Conservation (phyloP, 2,329 filamentous ascomycete species). For the Celoporthe dispersa region DNA sequence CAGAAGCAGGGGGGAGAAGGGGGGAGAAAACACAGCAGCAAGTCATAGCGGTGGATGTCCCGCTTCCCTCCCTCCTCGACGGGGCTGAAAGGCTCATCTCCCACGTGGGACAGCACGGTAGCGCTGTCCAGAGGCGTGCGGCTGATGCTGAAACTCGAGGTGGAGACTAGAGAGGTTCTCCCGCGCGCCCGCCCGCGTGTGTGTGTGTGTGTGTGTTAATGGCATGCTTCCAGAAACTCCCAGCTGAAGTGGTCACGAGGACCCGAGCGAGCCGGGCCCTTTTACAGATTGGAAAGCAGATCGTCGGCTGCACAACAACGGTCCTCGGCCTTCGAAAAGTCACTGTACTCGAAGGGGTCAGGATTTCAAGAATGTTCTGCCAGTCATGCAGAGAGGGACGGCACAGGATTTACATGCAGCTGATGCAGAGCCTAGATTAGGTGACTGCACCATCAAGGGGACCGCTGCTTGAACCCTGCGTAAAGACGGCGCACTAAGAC, state of each 20-base stretch:
- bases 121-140: slow-evolving; percentile 9
- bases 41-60: background rate
- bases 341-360: background rate
- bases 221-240: background rate
- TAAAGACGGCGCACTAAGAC: background rate
- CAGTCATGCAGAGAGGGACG: background rate
- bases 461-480: background rate
- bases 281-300: background rate
- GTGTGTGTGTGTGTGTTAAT: background rate
- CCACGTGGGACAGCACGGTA: slow-evolving; percentile 6
- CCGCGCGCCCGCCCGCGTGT: background rate
- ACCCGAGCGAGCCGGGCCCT: background rate
- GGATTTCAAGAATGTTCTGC: background rate
- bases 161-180: background rate
- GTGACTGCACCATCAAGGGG: background rate
- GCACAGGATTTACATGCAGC: background rate
- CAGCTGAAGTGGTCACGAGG: background rate
- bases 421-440: background rate
- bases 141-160: slow-evolving; percentile 15
- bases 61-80: background rate
- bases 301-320: background rate
- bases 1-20: too few relatives aligned
- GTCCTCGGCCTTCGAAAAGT: background rate
- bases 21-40: background rate
- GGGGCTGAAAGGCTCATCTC: slow-evolving; percentile 5